Conservation (phyloP, 225 moss, liverwort and hornwort genomes). For the Marchantia paleacea region DNA sequence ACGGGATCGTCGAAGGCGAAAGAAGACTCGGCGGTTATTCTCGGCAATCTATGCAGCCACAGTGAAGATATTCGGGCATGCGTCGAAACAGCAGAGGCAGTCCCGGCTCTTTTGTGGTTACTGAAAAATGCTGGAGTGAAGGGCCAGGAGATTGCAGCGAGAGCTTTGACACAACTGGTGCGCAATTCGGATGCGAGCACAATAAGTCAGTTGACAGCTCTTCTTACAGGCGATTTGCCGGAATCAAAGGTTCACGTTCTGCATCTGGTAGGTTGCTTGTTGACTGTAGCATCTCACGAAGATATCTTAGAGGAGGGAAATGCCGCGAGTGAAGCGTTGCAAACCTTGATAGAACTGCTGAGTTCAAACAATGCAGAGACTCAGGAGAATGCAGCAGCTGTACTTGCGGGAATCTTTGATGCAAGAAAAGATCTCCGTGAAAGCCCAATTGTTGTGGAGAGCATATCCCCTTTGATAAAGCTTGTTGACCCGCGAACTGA, state of each 20-base stretch:
- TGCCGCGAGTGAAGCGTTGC: conserved; percentile 83
- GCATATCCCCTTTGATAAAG: conserved; percentile 63
- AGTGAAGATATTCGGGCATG: conserved; percentile 97
- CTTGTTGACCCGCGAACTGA: conserved; percentile 64
- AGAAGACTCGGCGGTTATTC: conserved; percentile 89
- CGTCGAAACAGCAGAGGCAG: conserved; percentile 97
- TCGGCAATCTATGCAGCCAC: conserved; percentile 90
- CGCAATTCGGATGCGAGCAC: conserved; percentile 92
- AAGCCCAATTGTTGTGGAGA: conserved; percentile 72
- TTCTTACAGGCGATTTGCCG: conserved; percentile 90
- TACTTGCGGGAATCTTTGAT: conserved; percentile 78
- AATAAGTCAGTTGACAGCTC: conserved; percentile 86
- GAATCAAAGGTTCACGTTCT: conserved; percentile 82
- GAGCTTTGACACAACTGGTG: conserved; percentile 90
- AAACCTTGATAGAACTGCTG: conserved; percentile 70
- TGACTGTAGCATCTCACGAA: conserved; percentile 86
- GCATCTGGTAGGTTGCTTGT: conserved; percentile 87
- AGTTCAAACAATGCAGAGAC: conserved; percentile 68
- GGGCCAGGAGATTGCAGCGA: conserved; percentile 87
- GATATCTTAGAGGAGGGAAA: conserved; percentile 78
- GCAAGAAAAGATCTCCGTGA: conserved; percentile 90
- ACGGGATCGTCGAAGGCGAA: conserved; percentile 93
- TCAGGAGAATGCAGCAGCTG: conserved; percentile 76
- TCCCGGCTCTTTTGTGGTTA: conserved; percentile 88
- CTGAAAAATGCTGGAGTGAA: conserved; percentile 90